Base-by-base conservation (phyloP, 768 basidiomycete species). In the Coprinopsis sp. region DNA sequence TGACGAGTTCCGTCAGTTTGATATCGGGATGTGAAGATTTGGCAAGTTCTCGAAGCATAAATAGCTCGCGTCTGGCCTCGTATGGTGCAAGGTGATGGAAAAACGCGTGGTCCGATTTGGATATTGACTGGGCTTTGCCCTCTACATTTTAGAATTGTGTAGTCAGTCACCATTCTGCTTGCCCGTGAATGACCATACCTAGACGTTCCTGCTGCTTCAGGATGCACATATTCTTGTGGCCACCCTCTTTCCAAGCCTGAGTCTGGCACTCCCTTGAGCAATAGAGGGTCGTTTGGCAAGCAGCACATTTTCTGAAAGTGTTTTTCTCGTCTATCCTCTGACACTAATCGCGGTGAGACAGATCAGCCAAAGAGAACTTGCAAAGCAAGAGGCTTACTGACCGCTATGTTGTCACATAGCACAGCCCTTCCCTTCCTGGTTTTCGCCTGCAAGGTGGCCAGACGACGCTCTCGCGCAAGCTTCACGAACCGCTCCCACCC, bases 221-320 rank as follows among this genome's bases (percentile, higher is more conserved):
- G 44, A 66, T 66, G 54, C 67, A 69, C 51, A 64, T 64, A 2
- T 47, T 51, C 49, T 59, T 64, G 54, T 70, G 68, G 8, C 64
- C 64, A 23, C 59, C 65, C n/a, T n/a, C n/a, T 33, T 69, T 67
- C 68, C 68, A 68, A 2, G 64, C 64, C 3, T 50, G 41, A 3
- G 53, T 52, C 47, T 69, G 68, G 44, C 69, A 70, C 46, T 69
- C 66, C 43, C 66, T 65, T 2, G 68, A 70, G 47, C 69, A 70
- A 51, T 70, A 70, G 11, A 66, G 53, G 3, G 68, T 67, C 7
- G 55, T 61, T 5, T 58, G 57, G 51, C 69, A 69, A 4, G 58
- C 60, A 4, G 56, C 52, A 44, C 68, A 71, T 34, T 64, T 63
- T 33, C 57, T 53, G 51, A 71, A 65, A 13, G 57, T 61, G 39